These are phyloP conservation scores for Arachnopeziza araneosa DNA, from an alignment of 2,329 filamentous ascomycete species.

Conservation along the genomic window DNA sequence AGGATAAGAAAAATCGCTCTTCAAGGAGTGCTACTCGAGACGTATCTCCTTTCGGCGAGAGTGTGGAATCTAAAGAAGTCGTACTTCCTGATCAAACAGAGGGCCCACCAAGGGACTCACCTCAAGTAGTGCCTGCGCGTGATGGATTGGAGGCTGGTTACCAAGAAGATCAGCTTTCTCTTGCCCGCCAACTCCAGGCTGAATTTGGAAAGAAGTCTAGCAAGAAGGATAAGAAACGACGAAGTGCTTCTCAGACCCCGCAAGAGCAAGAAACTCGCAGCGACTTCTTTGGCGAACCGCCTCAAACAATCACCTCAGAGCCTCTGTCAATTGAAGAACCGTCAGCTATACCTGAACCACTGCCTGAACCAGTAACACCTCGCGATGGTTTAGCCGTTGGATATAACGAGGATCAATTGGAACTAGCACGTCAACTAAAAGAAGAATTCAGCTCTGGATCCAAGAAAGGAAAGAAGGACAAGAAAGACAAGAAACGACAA, in stretches of 20 bases:
- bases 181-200: conserved; percentile 25
- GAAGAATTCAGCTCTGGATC: conserved; percentile 27
- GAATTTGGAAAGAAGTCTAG: conserved; percentile 31
- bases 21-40: conserved; percentile 11
- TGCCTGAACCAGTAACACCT: not conserved
- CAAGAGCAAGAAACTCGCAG: conserved; percentile 10
- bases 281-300: conserved; percentile 16
- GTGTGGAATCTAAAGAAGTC: not conserved
- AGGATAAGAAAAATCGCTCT: conserved; percentile 29
- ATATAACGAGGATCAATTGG: conserved; percentile 25
- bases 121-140: not conserved
- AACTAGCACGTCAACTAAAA: conserved; percentile 24
- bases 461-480: conserved; percentile 36
- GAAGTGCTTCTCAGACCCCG: conserved; percentile 23
- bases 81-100: not conserved
- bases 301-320: conserved; percentile 7
- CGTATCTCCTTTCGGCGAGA: conserved; percentile 1
- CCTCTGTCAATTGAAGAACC: conserved; percentile 1
- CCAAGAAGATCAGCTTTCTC: conserved; percentile 23
- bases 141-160: conserved; percentile 22
- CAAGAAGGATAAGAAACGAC: conserved; percentile 33
- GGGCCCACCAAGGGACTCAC: not conserved
- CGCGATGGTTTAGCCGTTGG: conserved; percentile 17
- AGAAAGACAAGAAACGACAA: conserved; percentile 33
- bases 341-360: conserved; percentile 4